Evolutionary conservation across 805 yeast genomes (phyloP), one percentile per base, ranked within the genome.

Genomic region (Sporopachydermia lactativora): DNA sequence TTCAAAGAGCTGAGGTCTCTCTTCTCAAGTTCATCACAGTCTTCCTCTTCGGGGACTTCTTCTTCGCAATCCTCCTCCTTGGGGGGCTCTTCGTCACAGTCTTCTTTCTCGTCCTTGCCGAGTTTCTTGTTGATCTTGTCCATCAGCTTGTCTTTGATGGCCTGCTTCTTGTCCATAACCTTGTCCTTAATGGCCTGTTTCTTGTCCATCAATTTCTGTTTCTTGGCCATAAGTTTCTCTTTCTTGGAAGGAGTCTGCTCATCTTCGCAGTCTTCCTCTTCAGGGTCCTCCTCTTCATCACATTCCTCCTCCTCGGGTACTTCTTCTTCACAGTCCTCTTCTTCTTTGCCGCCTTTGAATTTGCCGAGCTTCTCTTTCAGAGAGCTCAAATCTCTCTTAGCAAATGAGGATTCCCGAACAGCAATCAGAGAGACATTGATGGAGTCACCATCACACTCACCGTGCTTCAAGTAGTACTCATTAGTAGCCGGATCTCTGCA

Each of bases 261-360:
- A 8, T 24, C 31, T 24, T 24, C 31, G 31, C 31, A 24, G n/a
- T 24, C 31, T 24, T 24, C 31, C 8, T 24, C 31, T 24, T 24
- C 31, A n/a, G n/a, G 13, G 8, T 24, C 31, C 31, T 24, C 31
- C n/a, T 24, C 31, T 8, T n/a, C 8, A 24, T 24, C 31, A 8
- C n/a, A 8, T 8, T 24, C 31, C n/a, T 24, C 31, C 5, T 42
- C 52, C n/a, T 41, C 31, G 19, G 47, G 42, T 13, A 35, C 49
- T 40, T 47, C 52, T 40, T 42, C 48, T 41, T 45, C 19, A 36
- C 40, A 24, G 35, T 42, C 45, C 19, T 39, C 42, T 24, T 24
- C 31, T n/a, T 24, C 31, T 24, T n/a, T 8, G 8, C n/a, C 31
- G 13, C 31, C 31, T 24, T 24, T 24, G n/a, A n/a, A n/a, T n/a